Evolutionary conservation across 2,329 filamentous ascomycete genomes (phyloP), one percentile per base, ranked within the genome.

Genomic region (Epichloe baconii): DNA sequence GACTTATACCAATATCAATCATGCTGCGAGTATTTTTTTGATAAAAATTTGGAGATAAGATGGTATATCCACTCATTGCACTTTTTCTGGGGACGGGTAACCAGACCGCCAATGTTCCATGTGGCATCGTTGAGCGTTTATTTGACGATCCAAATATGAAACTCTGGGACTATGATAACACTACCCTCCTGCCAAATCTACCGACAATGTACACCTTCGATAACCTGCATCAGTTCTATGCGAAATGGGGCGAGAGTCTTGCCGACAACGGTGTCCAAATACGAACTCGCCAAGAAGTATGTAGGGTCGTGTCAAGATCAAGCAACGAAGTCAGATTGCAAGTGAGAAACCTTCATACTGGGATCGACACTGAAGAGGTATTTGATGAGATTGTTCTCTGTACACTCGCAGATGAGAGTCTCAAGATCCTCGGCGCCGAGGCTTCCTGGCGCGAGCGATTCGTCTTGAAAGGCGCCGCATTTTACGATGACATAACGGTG

Each of bases 51-150:
- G 77, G 77, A 15, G 82, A 88, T 59, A 80, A 79, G 37, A 82
- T 88, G 65, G 80, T 84, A 0, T 73, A 85, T 52, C 85, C 85
- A 1, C 77, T 88, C 62, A 77, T 87, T 35, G 85, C 85, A 0
- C 69, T 88, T 1, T 88, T 89, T 61, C 70, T 88, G 0, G 85
- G 85, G 0, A 88, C 85, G 0, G 83, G 85, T 1, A 88, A 88
- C 57, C 82, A 86, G 58, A 85, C 84, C 0, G 79, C 83, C 0
- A 80, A 86, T 55, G 83, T 88, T 0, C 80, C 84, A 0, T 78
- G 76, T 42, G 82, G 83, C 23, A 80, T 88, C 36, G 70, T 88
- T 4, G 78, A 82, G 60, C 67, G 78, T 4, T 63, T 83, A 0
- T 81, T 79, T 48, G 68, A 78, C 52, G 75, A 78, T 51, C 76